Percentiles rank a stretch among this genome's conserved stretches.
Evolutionary conservation across 345 rosid species (phyloP).

Genomic region (Ceriops decandra): DNA sequence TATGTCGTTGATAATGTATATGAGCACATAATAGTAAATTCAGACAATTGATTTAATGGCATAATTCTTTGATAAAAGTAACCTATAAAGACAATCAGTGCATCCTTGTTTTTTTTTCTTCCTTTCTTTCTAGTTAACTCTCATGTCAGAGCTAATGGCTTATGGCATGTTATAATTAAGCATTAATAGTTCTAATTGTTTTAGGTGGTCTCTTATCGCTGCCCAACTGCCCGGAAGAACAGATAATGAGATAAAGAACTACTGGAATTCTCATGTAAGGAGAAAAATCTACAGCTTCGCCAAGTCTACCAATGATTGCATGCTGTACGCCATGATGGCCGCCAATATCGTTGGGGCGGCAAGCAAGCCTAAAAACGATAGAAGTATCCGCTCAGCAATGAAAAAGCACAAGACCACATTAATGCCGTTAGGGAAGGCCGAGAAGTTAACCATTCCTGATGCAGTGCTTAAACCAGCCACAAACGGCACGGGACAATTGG

Average conservation of each 20-base stretch:
- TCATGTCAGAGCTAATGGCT: background rate
- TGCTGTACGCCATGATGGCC: constrained; percentile 1
- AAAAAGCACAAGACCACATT: constrained; percentile 40
- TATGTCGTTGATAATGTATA: too few relatives aligned
- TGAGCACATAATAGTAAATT: too few relatives aligned
- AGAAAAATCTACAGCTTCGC: constrained; percentile 53
- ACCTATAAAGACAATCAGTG: too few relatives aligned
- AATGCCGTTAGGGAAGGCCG: constrained; percentile 16
- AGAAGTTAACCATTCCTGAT: constrained; percentile 2
- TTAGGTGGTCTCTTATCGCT: constrained; percentile 82
- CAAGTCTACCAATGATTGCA: background rate
- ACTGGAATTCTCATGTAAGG: constrained; percentile 83
- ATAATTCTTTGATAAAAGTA: too few relatives aligned
- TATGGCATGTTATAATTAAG: background rate
- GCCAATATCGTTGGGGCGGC: constrained; percentile 19
- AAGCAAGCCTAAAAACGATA: constrained; percentile 20
- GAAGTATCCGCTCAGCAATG: constrained; percentile 39
- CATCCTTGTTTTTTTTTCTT: too few relatives aligned
- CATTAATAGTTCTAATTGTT: constrained; percentile 8
- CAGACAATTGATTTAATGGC: too few relatives aligned
- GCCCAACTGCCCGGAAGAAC: constrained; percentile 78
- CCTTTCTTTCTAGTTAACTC: background rate
- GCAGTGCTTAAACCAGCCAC: constrained; percentile 2
- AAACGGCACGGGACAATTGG: background rate
- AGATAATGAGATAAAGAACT: constrained; percentile 87